Percentiles rank a stretch among this genome's conserved stretches.
Evolutionary conservation across 2,329 filamentous ascomycete species (phyloP).

Genomic region (Colletotrichum australisinense): DNA sequence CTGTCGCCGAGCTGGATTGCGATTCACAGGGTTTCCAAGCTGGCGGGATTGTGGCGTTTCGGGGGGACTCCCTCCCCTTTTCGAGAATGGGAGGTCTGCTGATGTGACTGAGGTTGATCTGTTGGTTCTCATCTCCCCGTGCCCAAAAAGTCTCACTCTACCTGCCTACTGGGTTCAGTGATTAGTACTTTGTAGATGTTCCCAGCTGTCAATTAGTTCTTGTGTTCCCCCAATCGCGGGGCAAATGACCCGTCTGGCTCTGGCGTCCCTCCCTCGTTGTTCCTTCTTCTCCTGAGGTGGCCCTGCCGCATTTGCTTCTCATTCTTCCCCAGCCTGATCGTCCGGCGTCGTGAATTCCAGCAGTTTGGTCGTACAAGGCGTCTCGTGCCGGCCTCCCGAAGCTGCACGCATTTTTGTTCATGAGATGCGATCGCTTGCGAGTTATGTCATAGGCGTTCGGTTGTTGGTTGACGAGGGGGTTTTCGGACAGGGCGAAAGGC

Average conservation of each 20-base stretch:
- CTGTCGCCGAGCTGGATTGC: slow-evolving; percentile 8
- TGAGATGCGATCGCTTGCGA: slow-evolving; percentile 1
- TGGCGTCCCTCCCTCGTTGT: background rate
- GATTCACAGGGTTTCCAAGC: slow-evolving; percentile 14
- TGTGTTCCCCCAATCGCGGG: slow-evolving; percentile 10
- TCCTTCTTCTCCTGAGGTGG: background rate
- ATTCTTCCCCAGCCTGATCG: background rate
- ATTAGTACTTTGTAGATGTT: background rate
- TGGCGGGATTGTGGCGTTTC: slow-evolving; percentile 23
- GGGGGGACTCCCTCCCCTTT: slow-evolving; percentile 5
- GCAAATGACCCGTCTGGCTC: background rate
- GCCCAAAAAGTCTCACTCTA: background rate
- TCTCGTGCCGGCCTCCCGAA: slow-evolving; percentile 2
- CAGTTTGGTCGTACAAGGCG: slow-evolving; percentile 20
- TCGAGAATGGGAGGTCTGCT: background rate
- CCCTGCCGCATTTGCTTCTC: background rate
- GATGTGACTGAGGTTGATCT: background rate
- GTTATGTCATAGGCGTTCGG: slow-evolving; percentile 26
- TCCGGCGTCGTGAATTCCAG: slow-evolving; percentile 7
- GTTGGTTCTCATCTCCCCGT: background rate
- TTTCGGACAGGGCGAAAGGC: slow-evolving; percentile 31
- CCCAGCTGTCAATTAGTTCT: slow-evolving; percentile 4
- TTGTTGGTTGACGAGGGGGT: slow-evolving; percentile 26
- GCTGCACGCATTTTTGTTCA: slow-evolving; percentile 22
- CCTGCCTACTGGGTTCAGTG: background rate